phyloP scores from a whole-genome alignment of 2,329 filamentous ascomycete species.

The Eutypa lata region DNA sequence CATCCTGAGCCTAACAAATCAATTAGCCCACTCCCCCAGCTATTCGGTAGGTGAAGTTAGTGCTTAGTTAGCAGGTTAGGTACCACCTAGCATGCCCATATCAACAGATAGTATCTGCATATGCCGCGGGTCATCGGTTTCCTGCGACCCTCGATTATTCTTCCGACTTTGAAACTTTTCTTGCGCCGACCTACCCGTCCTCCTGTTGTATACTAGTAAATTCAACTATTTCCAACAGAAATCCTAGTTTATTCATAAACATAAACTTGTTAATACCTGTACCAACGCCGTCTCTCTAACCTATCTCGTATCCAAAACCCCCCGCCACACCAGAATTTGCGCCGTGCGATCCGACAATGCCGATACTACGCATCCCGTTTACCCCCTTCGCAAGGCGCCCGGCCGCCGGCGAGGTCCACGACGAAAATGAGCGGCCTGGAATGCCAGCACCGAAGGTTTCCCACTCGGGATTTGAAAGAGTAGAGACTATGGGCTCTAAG shows the following conservation, averaged over 20 bases:
- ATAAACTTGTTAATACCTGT: too few species aligned
- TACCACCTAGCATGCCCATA: too few species aligned
- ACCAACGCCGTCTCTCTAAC: too few species aligned
- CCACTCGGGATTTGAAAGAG: conserved; percentile 55
- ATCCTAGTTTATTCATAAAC: background rate
- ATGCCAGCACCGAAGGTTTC: conserved; percentile 35
- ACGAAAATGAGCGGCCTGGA: conserved; percentile 51
- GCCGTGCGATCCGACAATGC: conserved; percentile 20
- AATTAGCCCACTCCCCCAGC: too few species aligned
- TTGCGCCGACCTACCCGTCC: background rate
- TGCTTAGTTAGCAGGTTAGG: too few species aligned
- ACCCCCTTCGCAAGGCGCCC: conserved; percentile 63
- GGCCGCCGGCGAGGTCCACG: conserved; percentile 40
- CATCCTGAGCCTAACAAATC: too few species aligned
- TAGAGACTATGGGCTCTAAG: conserved; percentile 61
- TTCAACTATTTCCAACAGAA: background rate
- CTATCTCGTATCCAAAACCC: background rate
- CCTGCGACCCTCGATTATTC: background rate
- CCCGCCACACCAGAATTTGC: background rate
- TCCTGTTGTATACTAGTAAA: background rate
- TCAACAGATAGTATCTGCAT: too few species aligned
- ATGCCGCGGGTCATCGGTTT: too few species aligned
- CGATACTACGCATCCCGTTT: conserved; percentile 72
- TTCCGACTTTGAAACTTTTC: background rate
- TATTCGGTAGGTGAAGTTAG: too few species aligned